Evolutionary conservation across 2,329 filamentous ascomycete genomes (phyloP), one percentile per base, ranked within the genome.

Genomic region (Pseudopithomyces chartarum): DNA sequence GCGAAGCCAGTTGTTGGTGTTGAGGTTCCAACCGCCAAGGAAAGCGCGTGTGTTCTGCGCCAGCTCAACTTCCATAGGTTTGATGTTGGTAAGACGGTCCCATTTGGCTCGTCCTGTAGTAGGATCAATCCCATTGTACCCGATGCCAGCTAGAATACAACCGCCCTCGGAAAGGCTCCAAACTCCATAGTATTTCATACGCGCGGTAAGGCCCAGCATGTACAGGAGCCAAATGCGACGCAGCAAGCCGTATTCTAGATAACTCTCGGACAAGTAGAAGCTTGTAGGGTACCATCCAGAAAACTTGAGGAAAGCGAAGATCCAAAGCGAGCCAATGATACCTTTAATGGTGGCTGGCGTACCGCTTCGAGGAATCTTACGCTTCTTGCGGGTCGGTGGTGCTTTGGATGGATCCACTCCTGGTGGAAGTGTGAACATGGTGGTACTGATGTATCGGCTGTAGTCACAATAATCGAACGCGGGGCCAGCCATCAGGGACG

Each of bases 391-490:
- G 1, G 92, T 96, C 0, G 89, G 88, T 5, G 95, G 90, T 55
- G 89, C 91, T 77, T 94, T 96, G 23, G 89, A 83, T 0, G 92
- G 91, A 66, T 97, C 92, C n/a, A 90, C 84, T 11, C 88, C 88
- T 1, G 88, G 82, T 1, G 92, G 91, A 1, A 96, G 82, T 33
- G 96, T 90, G 74, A 99, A 99, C 88, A 99, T 96, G 63, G 88
- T 90, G 2, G 92, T 96, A 67, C 96, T 92, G 61, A 99, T 88
- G 90, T 94, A 99, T 50, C 88, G 87, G 52, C 87, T 87, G 78
- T 98, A 99, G 71, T 99, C 94, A 59, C 89, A 88, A 73, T 90
- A 99, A 75, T 99, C 96, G 72, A 98, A 98, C 0, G 95, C 90
- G 0, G 95, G 95, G 0, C 96, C 95, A 1, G 86, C 91, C 68